Evolutionary conservation across 495 filamentous ascomycete species (phyloP), one percentile per base, ranked within the genome.

Genomic region (Amorphotheca resinae): DNA sequence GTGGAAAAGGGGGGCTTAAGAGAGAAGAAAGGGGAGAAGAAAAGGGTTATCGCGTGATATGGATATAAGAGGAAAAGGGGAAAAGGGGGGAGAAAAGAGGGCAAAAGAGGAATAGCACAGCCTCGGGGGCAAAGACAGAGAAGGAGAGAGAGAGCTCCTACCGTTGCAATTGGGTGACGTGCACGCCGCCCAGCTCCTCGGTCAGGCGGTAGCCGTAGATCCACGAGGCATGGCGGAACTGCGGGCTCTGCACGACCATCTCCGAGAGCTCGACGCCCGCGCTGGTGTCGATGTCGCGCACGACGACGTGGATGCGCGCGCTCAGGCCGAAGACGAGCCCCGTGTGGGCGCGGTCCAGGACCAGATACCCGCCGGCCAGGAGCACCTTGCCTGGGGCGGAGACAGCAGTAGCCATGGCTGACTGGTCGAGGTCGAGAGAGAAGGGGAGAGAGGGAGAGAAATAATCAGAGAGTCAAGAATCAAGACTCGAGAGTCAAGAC

Each of bases 331-430:
- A 94, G 5, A 96, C 89, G 14, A 94, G 76, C 8, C 80, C 93
- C 1, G 84, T 88, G 56, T 93, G 88, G 30, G 72, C 67, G 38
- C 82, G 77, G 64, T 96, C 93, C 17, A 98, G 79, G 7, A 95
- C 87, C 9, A 98, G 78, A 57, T 95, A 98, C 32, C 91, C 91
- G 30, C 91, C 91, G 37, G 88, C 85, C 12, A 98, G 72, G 34
- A 98, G 72, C 33, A 98, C 93, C 65, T 98, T 98, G 38, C 91
- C 91, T 17, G 91, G 91, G 1, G 93, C 88, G 48, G 89, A 95
- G 50, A 93, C 72, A 53, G 84, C 86, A 1, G 51, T 57, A 25
- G 50, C 26, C 47, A 51, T 57, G 15, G 39, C 26, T n/a, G n/a
- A n/a, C n/a, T 35, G 9, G 12, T 32, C 23, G 33, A 17, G 34